phyloP scores from a whole-genome alignment of 1,284 basidiomycete genomes.

The Pholiota adiposa region DNA sequence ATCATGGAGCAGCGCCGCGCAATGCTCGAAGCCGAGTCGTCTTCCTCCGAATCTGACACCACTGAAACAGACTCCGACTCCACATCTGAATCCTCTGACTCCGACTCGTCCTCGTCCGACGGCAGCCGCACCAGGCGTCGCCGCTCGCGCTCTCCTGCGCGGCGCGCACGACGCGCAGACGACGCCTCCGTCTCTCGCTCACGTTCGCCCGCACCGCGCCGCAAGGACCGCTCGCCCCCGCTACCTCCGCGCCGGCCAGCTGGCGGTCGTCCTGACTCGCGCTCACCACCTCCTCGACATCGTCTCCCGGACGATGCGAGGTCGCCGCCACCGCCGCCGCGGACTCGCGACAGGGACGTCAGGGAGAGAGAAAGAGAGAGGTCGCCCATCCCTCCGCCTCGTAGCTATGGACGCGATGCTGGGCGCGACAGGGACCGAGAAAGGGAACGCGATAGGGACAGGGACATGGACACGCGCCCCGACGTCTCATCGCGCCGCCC shows the following conservation, averaged over 20 bases:
- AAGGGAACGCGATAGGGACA: constrained; percentile 19
- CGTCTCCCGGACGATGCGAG: constrained; percentile 1
- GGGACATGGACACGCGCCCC: constrained; percentile 23
- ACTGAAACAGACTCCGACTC: constrained; percentile 32
- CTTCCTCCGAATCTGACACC: constrained; percentile 49
- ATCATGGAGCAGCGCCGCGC: constrained; percentile 93
- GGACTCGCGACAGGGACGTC: neutral
- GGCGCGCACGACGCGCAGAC: constrained; percentile 33
- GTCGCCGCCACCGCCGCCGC: constrained; percentile 24
- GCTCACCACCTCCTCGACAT: constrained; percentile 23
- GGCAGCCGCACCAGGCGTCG: constrained; percentile 21
- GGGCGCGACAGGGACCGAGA: constrained; percentile 17
- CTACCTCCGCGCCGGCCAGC: constrained; percentile 24
- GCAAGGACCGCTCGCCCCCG: constrained; percentile 35
- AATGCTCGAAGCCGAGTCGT: constrained; percentile 76
- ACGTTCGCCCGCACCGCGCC: constrained; percentile 34
- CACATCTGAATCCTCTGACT: constrained; percentile 26
- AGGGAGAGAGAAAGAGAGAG: neutral
- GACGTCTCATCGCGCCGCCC: constrained; percentile 16
- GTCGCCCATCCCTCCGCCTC: constrained; percentile 8
- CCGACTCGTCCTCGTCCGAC: constrained; percentile 25
- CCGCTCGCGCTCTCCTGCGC: constrained; percentile 33
- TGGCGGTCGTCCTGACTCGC: constrained; percentile 14
- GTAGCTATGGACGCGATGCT: constrained; percentile 8
- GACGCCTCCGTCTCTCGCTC: constrained; percentile 30